Percentiles rank a stretch among this genome's conserved stretches.
Evolutionary conservation across 495 filamentous ascomycete genomes (phyloP).

Genomic region (Penicillium coffeae): DNA sequence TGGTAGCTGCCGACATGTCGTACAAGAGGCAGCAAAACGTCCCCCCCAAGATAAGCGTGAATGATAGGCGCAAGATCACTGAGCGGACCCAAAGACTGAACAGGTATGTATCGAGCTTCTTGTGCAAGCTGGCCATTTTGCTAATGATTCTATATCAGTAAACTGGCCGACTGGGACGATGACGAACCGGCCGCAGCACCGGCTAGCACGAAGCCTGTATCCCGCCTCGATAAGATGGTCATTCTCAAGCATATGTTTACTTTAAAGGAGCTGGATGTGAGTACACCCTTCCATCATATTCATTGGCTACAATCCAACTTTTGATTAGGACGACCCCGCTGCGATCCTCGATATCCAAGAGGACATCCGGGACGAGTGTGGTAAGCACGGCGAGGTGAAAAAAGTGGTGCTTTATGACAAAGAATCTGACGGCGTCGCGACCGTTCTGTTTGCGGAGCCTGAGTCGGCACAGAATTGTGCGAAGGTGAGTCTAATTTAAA

Average conservation of each 20-base stretch:
- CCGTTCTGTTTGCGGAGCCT: constrained; percentile 67
- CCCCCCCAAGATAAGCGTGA: constrained; percentile 50
- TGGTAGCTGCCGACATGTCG: constrained; percentile 79
- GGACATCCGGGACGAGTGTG: constrained; percentile 86
- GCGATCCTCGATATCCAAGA: constrained; percentile 88
- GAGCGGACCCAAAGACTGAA: constrained; percentile 82
- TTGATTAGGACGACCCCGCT: constrained; percentile 65
- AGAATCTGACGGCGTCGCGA: constrained; percentile 83
- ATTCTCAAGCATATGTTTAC: constrained; percentile 96
- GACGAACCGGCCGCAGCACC: constrained; percentile 69
- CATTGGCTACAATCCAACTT: constrained; percentile 15
- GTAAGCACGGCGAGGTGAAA: constrained; percentile 81
- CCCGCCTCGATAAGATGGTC: constrained; percentile 72
- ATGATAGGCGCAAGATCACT: constrained; percentile 80
- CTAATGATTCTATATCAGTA: constrained; percentile 47
- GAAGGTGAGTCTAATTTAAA: constrained; percentile 33
- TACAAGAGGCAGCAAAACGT: constrained; percentile 73
- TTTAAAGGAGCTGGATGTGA: constrained; percentile 68
- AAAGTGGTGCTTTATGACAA: constrained; percentile 88
- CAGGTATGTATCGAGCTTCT: constrained; percentile 45
- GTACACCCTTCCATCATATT: constrained; percentile 4
- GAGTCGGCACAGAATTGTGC: constrained; percentile 73
- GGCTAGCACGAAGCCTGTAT: constrained; percentile 49
- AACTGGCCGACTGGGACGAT: constrained; percentile 91
- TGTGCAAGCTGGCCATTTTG: background rate